Evolutionary conservation across 2,329 filamentous ascomycete species (phyloP).

Genomic region (Mollisiaceae sp.): DNA sequence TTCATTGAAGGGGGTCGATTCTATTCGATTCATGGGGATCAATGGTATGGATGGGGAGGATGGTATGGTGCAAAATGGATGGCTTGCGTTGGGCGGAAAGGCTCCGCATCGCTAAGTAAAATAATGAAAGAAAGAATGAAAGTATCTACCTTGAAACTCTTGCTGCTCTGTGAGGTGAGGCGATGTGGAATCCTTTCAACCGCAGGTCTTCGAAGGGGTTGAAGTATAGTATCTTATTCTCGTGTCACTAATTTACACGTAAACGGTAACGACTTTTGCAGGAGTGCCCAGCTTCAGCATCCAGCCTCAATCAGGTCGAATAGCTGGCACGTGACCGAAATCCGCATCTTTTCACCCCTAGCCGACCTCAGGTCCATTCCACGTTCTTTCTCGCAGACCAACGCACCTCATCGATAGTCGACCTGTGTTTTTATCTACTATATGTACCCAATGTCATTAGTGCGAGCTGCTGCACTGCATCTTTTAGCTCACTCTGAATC

Average conservation of each 20-base stretch:
- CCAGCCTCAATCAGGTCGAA: background rate
- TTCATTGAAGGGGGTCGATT: background rate
- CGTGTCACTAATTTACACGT: background rate
- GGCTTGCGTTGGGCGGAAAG: background rate
- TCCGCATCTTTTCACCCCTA: too few relatives aligned
- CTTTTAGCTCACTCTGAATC: too few relatives aligned
- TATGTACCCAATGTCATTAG: too few relatives aligned
- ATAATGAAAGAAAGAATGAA: background rate
- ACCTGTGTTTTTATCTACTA: too few relatives aligned
- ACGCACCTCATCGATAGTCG: too few relatives aligned
- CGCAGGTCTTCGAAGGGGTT: background rate
- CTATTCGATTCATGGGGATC: background rate
- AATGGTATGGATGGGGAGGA: background rate
- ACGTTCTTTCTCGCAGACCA: too few relatives aligned
- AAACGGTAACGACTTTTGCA: background rate
- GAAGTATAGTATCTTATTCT: background rate
- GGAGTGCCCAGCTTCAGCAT: background rate
- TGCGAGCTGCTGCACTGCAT: too few relatives aligned
- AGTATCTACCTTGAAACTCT: conserved; percentile 1
- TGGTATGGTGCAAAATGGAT: conserved; percentile 6
- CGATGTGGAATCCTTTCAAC: background rate
- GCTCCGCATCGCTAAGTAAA: background rate
- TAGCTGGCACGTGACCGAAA: too few relatives aligned
- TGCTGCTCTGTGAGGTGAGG: background rate
- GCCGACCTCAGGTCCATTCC: too few relatives aligned